phyloP scores from a whole-genome alignment of 331 rosid genomes.

The Phaseolus coccineus region DNA sequence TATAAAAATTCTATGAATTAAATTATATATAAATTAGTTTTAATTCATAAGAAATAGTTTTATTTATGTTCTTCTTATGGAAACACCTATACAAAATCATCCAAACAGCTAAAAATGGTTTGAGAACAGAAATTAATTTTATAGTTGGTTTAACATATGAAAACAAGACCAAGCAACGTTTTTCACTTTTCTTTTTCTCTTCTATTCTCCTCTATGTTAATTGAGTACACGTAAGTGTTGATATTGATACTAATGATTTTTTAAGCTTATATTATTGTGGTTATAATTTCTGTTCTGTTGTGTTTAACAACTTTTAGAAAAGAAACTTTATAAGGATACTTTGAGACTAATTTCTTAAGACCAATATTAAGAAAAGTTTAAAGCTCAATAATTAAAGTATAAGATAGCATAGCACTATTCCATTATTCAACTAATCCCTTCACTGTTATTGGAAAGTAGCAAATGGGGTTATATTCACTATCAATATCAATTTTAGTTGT shows the following conservation, averaged over 20 bases:
- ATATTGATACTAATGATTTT: conserved; percentile 4
- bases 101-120: too few relatives aligned
- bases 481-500: neutral
- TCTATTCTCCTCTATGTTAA: conserved; percentile 22
- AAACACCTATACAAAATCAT: too few relatives aligned
- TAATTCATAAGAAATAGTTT: too few relatives aligned
- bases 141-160: neutral
- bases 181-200: neutral
- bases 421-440: neutral
- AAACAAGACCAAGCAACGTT: neutral
- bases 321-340: neutral
- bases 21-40: too few relatives aligned
- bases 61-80: too few relatives aligned
- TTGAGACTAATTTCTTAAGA: neutral
- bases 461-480: neutral
- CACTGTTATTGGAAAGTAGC: neutral
- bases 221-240: conserved; percentile 48
- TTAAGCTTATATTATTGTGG: conserved; percentile 7
- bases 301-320: conserved; percentile 20
- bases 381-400: neutral
- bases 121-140: neutral
- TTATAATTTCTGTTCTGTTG: neutral
- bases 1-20: too few relatives aligned
- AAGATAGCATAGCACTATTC: neutral
- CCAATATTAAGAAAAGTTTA: neutral